Percentiles rank a stretch among this genome's conserved stretches.
Conservation (phyloP, 257 asterid genomes). For the Forsythia suspensa region DNA sequence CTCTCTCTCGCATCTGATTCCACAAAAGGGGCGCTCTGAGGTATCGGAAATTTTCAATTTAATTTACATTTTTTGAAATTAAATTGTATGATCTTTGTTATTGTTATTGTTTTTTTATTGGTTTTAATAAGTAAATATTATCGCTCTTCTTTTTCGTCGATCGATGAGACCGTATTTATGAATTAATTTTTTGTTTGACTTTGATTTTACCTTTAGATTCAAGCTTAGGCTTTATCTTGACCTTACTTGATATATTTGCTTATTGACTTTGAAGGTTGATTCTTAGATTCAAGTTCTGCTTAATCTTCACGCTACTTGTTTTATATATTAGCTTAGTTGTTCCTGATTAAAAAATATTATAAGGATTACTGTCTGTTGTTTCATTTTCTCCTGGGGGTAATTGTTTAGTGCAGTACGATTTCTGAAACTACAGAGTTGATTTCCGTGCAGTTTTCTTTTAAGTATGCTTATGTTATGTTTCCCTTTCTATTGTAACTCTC, state of each 20-base stretch:
- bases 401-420: too few relatives aligned
- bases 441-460: not conserved
- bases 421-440: too few relatives aligned
- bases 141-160: not conserved
- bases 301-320: not conserved
- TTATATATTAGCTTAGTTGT: not conserved
- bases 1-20: too few relatives aligned
- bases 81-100: too few relatives aligned
- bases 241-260: too few relatives aligned
- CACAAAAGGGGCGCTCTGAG: too few relatives aligned
- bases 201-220: not conserved
- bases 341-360: not conserved
- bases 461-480: not conserved
- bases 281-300: not conserved
- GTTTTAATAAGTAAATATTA: not conserved
- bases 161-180: not conserved
- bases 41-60: not conserved
- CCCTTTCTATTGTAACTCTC: not conserved
- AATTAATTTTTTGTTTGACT: not conserved
- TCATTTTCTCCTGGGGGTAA: too few relatives aligned
- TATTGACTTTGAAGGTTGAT: too few relatives aligned
- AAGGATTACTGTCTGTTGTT: not conserved
- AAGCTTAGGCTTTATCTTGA: not conserved
- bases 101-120: not conserved
- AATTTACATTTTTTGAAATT: not conserved